Evolutionary conservation across 768 basidiomycete genomes (phyloP), one percentile per base, ranked within the genome.

Genomic region (Mycena venus): DNA sequence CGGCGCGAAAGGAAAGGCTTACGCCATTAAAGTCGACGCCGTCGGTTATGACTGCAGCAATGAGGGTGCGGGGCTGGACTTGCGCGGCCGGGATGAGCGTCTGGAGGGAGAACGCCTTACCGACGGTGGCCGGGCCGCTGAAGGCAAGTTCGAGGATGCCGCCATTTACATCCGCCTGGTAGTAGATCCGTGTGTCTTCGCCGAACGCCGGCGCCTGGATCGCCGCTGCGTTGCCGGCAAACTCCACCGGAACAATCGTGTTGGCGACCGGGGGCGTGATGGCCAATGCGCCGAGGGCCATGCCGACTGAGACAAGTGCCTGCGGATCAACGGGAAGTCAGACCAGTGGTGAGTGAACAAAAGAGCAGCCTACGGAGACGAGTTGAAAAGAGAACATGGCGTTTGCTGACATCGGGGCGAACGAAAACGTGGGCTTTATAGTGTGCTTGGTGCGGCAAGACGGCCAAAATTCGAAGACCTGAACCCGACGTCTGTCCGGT

Each of bases 141-240:
- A 69, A 19, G 25, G 56, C 53, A 44, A 44, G 42, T 40, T 59
- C 68, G n/a, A 42, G 55, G 68, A 69, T 69, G 58, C 68, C 58
- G 40, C 58, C 58, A 42, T 31, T 47, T 32, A 47, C 53, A 32
- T 69, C 31, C 40, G 60, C 55, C 58, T 69, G 68, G 40, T 58
- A 69, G 55, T 60, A 69, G 55, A 69, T 32, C 31, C 68, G 68
- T 47, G 68, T 69, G 68, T 69, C 68, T 31, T 59, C 58, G 38
- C 40, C 55, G 40, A 59, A 56, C 32, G 55, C 68, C 31, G 68
- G 55, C 31, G 68, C 68, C 58, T 69, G 68, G 44, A 69, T 47
- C 14, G 68, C 56, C 25, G 68, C 68, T 34, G 44, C 40, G 58
- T 56, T 59, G 12, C 68, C 68, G 58, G 44, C 58, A 47, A 69